Evolutionary conservation across 2,329 filamentous ascomycete species (phyloP).

Genomic region (Cyanodermella asteris): DNA sequence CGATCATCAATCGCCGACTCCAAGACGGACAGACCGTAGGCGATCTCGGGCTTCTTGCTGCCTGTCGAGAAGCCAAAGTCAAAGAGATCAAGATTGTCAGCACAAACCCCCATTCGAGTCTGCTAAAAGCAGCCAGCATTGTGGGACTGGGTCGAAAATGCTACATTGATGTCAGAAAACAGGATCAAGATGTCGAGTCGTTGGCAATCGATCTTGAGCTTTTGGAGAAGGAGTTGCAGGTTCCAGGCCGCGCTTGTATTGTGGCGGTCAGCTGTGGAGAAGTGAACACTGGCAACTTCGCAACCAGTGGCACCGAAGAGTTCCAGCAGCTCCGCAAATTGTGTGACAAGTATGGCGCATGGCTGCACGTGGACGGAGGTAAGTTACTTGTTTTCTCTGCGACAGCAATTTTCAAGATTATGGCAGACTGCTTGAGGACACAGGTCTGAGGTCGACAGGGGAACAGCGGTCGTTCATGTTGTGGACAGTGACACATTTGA

Average conservation of each 20-base stretch:
- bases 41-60: conserved; percentile 45
- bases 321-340: conserved; percentile 41
- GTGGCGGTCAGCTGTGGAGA: conserved; percentile 68
- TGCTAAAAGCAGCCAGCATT: conserved; percentile 63
- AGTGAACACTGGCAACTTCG: conserved; percentile 74
- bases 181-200: conserved; percentile 28
- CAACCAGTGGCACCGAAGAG: conserved; percentile 35
- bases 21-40: conserved; percentile 30
- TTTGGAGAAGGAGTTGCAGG: conserved; percentile 37
- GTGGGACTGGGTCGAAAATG: conserved; percentile 53
- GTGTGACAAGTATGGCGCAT: conserved; percentile 52
- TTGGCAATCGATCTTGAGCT: conserved; percentile 48
- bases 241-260: conserved; percentile 41
- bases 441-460: too few species aligned
- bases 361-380: conserved; percentile 77
- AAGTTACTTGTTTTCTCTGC: conserved; percentile 10
- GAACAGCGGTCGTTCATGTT: too few species aligned
- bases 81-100: conserved; percentile 55
- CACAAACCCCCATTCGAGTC: conserved; percentile 62
- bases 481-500: too few species aligned
- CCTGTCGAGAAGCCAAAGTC: conserved; percentile 42
- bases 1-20: conserved; percentile 17
- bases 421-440: too few species aligned
- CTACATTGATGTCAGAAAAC: conserved; percentile 23
- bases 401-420: too few species aligned